phyloP scores from a whole-genome alignment of 2,329 filamentous ascomycete genomes.

The Alternaria burnsii region DNA sequence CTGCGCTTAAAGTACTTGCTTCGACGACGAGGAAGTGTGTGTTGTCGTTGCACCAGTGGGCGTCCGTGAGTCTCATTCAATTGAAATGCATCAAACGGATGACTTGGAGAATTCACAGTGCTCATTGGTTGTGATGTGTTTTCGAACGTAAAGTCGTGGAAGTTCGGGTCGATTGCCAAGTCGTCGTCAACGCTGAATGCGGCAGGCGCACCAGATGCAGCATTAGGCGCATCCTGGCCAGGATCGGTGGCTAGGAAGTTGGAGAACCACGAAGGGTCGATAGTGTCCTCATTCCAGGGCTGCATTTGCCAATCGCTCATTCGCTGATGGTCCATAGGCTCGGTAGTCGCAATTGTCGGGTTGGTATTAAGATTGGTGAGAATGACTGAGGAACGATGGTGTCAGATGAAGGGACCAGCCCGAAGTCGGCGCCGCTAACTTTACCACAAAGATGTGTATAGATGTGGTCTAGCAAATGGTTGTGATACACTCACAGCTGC shows the following conservation, averaged over 20 bases:
- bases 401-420: slow-evolving; percentile 2
- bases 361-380: not conserved
- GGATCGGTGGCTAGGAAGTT: slow-evolving; percentile 9
- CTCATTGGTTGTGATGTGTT: not conserved
- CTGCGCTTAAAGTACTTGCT: slow-evolving; percentile 27
- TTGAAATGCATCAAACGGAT: slow-evolving; percentile 3
- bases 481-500: not conserved
- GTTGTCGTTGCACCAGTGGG: slow-evolving; percentile 10
- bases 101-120: not conserved
- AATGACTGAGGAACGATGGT: not conserved
- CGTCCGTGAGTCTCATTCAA: slow-evolving; percentile 2
- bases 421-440: slow-evolving; percentile 5
- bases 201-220: slow-evolving; percentile 1
- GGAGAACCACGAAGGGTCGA: slow-evolving; percentile 10
- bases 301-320: slow-evolving; percentile 6
- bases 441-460: not conserved
- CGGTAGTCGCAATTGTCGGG: not conserved
- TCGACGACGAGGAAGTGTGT: slow-evolving; percentile 25
- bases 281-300: slow-evolving; percentile 8
- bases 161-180: not conserved
- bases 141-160: not conserved
- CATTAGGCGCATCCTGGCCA: not conserved
- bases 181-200: slow-evolving; percentile 3
- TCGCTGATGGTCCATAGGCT: slow-evolving; percentile 12
- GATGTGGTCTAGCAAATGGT: not conserved